Percentiles rank a stretch among this genome's conserved stretches.
Conservation (phyloP, 768 basidiomycete species). For the Erythrobasidium yunnanense region DNA sequence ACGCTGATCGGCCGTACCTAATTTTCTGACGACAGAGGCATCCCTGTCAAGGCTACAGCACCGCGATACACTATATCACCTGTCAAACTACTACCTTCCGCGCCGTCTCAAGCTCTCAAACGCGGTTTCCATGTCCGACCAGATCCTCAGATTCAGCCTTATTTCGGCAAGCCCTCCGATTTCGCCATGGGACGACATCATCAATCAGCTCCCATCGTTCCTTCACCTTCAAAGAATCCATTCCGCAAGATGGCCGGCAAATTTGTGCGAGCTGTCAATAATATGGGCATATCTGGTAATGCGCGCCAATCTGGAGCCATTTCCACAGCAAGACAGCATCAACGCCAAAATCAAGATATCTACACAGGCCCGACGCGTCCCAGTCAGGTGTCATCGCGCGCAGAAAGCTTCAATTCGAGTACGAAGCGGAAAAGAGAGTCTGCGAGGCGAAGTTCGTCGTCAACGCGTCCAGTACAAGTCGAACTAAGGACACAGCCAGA, state of each 20-base stretch:
- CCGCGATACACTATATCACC: constrained; percentile 15
- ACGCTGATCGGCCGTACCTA: too few relatives aligned
- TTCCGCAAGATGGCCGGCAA: background rate
- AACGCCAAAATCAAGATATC: too few relatives aligned
- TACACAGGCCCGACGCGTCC: too few relatives aligned
- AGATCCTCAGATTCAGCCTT: background rate
- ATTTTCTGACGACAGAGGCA: background rate
- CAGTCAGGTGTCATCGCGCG: too few relatives aligned
- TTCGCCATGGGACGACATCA: too few relatives aligned
- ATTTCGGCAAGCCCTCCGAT: too few relatives aligned
- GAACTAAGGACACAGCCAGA: too few relatives aligned
- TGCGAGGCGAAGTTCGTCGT: too few relatives aligned
- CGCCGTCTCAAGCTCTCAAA: background rate
- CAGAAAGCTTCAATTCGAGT: too few relatives aligned
- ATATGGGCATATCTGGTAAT: background rate
- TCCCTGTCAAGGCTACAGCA: background rate
- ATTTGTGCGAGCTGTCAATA: background rate
- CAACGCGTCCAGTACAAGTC: too few relatives aligned
- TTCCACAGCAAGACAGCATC: background rate
- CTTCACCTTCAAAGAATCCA: background rate
- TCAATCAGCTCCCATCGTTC: background rate
- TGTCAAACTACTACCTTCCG: constrained; percentile 18
- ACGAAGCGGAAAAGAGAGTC: too few relatives aligned
- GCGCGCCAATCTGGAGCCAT: background rate
- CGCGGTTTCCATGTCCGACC: constrained; percentile 19